phyloP scores from a whole-genome alignment of 768 basidiomycete genomes.

The Mycena latifolia region DNA sequence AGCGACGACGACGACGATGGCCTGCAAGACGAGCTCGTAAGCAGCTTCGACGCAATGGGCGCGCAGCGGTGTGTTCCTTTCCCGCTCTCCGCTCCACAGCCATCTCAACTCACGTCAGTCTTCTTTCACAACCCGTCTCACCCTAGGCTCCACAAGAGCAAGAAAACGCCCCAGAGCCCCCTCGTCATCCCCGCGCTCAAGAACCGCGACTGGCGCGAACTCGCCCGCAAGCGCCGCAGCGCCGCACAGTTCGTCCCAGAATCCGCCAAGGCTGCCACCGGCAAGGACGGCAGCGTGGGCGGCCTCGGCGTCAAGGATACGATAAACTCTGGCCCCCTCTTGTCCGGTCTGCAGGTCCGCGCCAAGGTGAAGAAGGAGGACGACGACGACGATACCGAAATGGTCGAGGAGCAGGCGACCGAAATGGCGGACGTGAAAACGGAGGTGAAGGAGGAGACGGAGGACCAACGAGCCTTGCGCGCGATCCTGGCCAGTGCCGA shows the following conservation, averaged over 20 bases:
- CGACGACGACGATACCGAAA: constrained; percentile 39
- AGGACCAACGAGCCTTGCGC: constrained; percentile 85
- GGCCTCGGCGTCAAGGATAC: constrained; percentile 80
- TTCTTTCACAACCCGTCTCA: constrained; percentile 36
- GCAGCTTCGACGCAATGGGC: constrained; percentile 78
- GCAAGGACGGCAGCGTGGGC: constrained; percentile 80
- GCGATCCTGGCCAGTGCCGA: constrained; percentile 76
- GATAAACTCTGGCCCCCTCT: constrained; percentile 82
- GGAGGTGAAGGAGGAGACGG: constrained; percentile 69
- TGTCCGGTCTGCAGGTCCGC: constrained; percentile 73
- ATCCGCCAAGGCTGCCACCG: constrained; percentile 65
- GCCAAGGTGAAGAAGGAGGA: constrained; percentile 50
- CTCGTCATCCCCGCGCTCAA: constrained; percentile 89
- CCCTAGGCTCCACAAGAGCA: constrained; percentile 59
- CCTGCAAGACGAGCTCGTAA: constrained; percentile 75
- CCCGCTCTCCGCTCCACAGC: constrained; percentile 47
- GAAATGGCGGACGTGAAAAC: constrained; percentile 45
- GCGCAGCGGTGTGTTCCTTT: constrained; percentile 85
- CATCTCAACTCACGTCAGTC: constrained; percentile 83
- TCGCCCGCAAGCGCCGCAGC: constrained; percentile 74
- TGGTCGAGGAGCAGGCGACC: constrained; percentile 38
- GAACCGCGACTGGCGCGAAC: constrained; percentile 92
- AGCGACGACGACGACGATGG: constrained; percentile 68
- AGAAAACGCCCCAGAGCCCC: constrained; percentile 64
- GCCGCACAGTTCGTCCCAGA: constrained; percentile 74